These are phyloP conservation scores for Boletus rubropictus DNA, from an alignment of 768 basidiomycete genomes.

Conservation along the genomic window DNA sequence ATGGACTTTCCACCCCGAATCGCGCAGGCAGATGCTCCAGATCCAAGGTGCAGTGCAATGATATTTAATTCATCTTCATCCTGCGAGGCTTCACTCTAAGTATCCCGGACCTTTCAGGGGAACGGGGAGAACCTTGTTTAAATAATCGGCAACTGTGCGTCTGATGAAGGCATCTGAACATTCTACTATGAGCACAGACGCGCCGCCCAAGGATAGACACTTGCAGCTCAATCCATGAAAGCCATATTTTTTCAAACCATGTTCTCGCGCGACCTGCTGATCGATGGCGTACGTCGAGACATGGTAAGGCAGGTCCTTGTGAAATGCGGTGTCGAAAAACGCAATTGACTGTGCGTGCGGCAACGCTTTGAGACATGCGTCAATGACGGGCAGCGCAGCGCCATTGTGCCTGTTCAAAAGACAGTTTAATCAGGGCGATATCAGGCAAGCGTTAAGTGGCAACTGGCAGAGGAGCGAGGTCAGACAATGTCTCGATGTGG, in stretches of 20 bases:
- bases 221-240: slow-evolving; percentile 83
- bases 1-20: slow-evolving; percentile 67
- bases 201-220: background rate
- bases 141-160: slow-evolving; percentile 50
- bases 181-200: background rate
- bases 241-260: slow-evolving; percentile 82
- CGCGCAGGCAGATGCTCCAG: slow-evolving; percentile 81
- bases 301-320: slow-evolving; percentile 67
- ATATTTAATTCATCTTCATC: slow-evolving; percentile 53
- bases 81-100: slow-evolving; percentile 20
- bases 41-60: slow-evolving; percentile 82
- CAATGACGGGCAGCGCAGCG: slow-evolving; percentile 53
- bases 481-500: slow-evolving; percentile 68
- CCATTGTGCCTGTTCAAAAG: slow-evolving; percentile 48
- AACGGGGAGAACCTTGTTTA: slow-evolving; percentile 42
- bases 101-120: background rate
- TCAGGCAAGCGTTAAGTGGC: background rate
- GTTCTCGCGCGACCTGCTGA: slow-evolving; percentile 50
- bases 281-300: slow-evolving; percentile 78
- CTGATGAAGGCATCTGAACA: slow-evolving; percentile 61
- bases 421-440: background rate
- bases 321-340: slow-evolving; percentile 86
- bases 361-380: slow-evolving; percentile 54
- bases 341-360: slow-evolving; percentile 70
- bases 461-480: slow-evolving; percentile 73